Evolutionary conservation across 164 flowering plant genomes (phyloP).

Genomic region (Chloranthus sessilifolius): DNA sequence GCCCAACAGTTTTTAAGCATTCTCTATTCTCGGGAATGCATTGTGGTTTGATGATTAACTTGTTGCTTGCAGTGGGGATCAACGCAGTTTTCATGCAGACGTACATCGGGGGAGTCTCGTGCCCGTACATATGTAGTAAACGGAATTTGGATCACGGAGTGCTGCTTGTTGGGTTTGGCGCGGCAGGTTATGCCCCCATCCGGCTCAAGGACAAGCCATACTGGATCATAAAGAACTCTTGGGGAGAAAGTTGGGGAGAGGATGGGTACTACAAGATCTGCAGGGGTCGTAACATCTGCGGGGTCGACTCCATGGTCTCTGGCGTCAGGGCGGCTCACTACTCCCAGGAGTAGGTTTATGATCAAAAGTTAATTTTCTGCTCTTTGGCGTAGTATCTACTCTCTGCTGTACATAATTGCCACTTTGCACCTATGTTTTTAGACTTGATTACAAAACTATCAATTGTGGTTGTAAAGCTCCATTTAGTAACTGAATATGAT

Average conservation of each 20-base stretch:
- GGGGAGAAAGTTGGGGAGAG: slow-evolving; percentile 97
- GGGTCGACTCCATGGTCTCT: slow-evolving; percentile 94
- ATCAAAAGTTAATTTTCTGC: too few species aligned
- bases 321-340: slow-evolving; percentile 54
- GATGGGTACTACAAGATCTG: slow-evolving; percentile 88
- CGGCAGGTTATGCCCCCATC: slow-evolving; percentile 62
- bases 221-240: slow-evolving; percentile 96
- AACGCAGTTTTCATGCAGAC: slow-evolving; percentile 96
- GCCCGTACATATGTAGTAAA: slow-evolving; percentile 76
- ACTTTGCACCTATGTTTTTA: too few species aligned
- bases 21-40: neutral
- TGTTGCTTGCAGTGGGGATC: slow-evolving; percentile 71
- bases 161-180: slow-evolving; percentile 78
- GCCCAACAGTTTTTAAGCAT: neutral
- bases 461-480: too few species aligned
- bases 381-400: too few species aligned
- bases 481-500: too few species aligned
- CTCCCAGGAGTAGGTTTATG: too few species aligned
- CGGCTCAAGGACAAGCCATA: slow-evolving; percentile 80
- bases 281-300: slow-evolving; percentile 81
- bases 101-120: slow-evolving; percentile 81
- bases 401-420: too few species aligned
- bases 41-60: neutral
- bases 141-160: slow-evolving; percentile 80
- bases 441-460: too few species aligned